Percentiles rank a stretch among this genome's conserved stretches.
Conservation (phyloP, 441 rosid genomes). For the Codiaeum variegatum region DNA sequence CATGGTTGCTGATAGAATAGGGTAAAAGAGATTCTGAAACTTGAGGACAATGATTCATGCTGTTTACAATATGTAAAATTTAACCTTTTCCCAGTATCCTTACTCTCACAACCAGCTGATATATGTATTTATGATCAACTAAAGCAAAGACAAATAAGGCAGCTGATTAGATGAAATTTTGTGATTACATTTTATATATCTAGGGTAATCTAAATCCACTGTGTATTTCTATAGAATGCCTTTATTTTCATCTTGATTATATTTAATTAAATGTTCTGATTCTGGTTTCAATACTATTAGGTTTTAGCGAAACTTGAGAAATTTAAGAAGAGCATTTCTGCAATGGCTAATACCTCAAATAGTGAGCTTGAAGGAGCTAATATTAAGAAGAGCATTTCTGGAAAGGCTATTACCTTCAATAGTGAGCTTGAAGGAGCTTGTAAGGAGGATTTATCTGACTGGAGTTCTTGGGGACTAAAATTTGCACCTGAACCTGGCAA, state of each 20-base stretch:
- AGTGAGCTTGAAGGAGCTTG: conserved; percentile 37
- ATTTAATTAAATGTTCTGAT: neutral
- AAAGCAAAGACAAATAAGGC: neutral
- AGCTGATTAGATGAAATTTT: neutral
- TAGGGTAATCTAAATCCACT: conserved; percentile 1
- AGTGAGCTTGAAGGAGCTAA: conserved; percentile 37
- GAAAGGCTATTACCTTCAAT: conserved; percentile 38
- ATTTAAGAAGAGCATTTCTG: conserved; percentile 58
- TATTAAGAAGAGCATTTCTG: conserved; percentile 56
- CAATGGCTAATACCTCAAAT: conserved; percentile 38
- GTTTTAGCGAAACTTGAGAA: conserved; percentile 69
- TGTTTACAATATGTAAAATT: neutral
- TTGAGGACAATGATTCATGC: neutral
- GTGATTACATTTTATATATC: neutral
- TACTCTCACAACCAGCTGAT: neutral
- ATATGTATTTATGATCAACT: neutral
- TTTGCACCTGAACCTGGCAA: conserved; percentile 66
- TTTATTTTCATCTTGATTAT: neutral
- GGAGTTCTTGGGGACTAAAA: conserved; percentile 53
- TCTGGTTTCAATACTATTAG: conserved; percentile 29
- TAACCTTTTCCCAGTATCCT: neutral
- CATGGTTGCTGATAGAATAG: neutral
- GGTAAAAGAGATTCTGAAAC: neutral
- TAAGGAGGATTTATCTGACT: conserved; percentile 65
- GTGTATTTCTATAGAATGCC: neutral